Percentiles rank a stretch among this genome's conserved stretches.
Evolutionary conservation across 495 filamentous ascomycete species (phyloP).

Genomic region (Aspergillus panamensis): DNA sequence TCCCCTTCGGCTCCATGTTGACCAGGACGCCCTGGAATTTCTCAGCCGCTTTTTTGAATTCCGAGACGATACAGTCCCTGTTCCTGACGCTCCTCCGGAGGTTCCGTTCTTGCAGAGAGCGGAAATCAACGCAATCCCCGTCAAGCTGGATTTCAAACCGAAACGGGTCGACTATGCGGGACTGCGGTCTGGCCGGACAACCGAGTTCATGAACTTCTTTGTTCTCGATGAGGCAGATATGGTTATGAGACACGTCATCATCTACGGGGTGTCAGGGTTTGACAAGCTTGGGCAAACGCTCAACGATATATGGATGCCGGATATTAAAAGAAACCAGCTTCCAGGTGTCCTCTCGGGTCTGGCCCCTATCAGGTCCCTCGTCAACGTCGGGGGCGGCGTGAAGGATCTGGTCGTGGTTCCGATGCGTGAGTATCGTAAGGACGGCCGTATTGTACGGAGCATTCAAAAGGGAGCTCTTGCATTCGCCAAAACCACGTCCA

Average conservation of each 20-base stretch:
- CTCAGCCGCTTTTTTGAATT: constrained; percentile 97
- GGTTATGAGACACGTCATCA: constrained; percentile 80
- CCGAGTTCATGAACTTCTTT: constrained; percentile 98
- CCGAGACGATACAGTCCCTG: constrained; percentile 67
- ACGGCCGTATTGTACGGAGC: constrained; percentile 86
- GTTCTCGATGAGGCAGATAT: constrained; percentile 87
- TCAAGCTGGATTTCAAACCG: constrained; percentile 95
- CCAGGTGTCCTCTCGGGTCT: constrained; percentile 84
- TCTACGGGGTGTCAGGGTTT: constrained; percentile 89
- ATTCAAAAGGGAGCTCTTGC: constrained; percentile 84
- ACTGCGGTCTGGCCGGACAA: constrained; percentile 94
- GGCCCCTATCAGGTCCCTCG: constrained; percentile 82
- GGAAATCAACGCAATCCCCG: constrained; percentile 75
- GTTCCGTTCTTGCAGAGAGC: constrained; percentile 86
- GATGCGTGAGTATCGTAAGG: constrained; percentile 87
- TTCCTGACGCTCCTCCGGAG: constrained; percentile 56
- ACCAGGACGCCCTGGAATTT: constrained; percentile 97
- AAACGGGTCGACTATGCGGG: constrained; percentile 94
- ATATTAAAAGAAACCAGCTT: constrained; percentile 86
- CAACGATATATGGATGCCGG: constrained; percentile 96
- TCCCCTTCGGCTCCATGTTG: constrained; percentile 88
- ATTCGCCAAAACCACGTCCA: constrained; percentile 89
- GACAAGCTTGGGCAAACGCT: constrained; percentile 81
- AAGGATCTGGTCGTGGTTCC: constrained; percentile 84
- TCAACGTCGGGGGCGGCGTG: constrained; percentile 85